Conservation (phyloP, 805 yeast species). For the Starmerella floris region DNA sequence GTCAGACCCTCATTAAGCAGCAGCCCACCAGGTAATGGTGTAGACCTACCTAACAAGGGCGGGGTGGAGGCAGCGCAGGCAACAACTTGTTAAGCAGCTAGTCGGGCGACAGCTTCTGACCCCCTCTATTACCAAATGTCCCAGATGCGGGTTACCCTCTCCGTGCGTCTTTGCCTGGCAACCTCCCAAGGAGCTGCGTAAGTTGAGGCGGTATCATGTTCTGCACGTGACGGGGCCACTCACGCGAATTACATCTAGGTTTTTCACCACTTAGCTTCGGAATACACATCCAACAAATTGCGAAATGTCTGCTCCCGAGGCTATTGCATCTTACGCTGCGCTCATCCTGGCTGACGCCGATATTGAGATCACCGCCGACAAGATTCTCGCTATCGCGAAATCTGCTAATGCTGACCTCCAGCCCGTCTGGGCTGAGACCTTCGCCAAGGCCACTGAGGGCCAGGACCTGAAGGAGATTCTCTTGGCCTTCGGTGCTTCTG, state of each 20-base stretch:
- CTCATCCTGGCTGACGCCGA: slow-evolving; percentile 88
- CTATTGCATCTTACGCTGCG: slow-evolving; percentile 89
- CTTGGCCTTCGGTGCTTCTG: slow-evolving; percentile 51
- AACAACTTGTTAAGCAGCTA: no score
- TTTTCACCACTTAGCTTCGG: slow-evolving; percentile 5
- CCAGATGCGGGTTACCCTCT: no score
- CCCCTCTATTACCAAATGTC: no score
- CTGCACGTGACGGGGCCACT: slow-evolving; percentile 2
- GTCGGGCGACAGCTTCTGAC: no score
- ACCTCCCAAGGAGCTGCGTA: no score
- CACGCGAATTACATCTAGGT: slow-evolving; percentile 2
- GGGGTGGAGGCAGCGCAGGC: no score
- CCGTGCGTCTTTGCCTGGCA: no score
- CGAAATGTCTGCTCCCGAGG: slow-evolving; percentile 67
- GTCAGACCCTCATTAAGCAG: no score
- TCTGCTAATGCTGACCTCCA: slow-evolving; percentile 53
- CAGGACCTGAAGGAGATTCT: slow-evolving; percentile 69
- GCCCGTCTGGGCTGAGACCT: slow-evolving; percentile 65
- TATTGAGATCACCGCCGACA: slow-evolving; percentile 69
- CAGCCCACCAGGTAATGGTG: no score
- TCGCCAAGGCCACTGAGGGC: slow-evolving; percentile 77
- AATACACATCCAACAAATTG: slow-evolving; percentile 1
- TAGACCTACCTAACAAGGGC: no score
- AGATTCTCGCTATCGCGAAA: slow-evolving; percentile 55
- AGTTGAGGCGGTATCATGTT: background rate